Conservation (phyloP, 768 basidiomycete species). For the Naganishia vishniacii region DNA sequence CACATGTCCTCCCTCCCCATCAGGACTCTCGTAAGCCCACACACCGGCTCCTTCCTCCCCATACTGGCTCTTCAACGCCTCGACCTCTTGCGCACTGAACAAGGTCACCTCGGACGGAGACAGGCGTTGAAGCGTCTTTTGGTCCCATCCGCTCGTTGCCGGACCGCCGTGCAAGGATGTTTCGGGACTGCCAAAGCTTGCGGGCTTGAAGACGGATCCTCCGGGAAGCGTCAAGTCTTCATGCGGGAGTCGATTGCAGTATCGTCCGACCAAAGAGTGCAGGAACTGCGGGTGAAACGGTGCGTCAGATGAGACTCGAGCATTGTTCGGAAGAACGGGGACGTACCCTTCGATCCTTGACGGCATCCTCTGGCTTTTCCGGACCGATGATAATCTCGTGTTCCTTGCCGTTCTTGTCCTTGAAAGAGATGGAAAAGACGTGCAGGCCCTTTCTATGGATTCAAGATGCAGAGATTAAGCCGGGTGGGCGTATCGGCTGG, state of each 20-base stretch:
- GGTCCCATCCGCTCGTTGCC: slow-evolving; percentile 23
- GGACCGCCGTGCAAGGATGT: slow-evolving; percentile 28
- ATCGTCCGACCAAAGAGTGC: slow-evolving; percentile 28
- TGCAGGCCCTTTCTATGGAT: slow-evolving; percentile 28
- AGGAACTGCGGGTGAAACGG: slow-evolving; percentile 20
- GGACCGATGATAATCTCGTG: slow-evolving; percentile 30
- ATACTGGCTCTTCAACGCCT: slow-evolving; percentile 8
- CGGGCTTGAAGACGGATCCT: slow-evolving; percentile 19
- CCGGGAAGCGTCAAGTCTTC: slow-evolving; percentile 3
- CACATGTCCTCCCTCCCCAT: slow-evolving; percentile 28
- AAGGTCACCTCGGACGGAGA: slow-evolving; percentile 1
- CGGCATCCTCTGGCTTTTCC: slow-evolving; percentile 23
- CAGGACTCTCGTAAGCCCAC: slow-evolving; percentile 22
- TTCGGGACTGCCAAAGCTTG: slow-evolving; percentile 6
- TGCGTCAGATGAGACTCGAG: not conserved
- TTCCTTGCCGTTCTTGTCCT: slow-evolving; percentile 27
- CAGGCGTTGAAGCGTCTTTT: slow-evolving; percentile 18
- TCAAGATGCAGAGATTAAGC: too few species aligned
- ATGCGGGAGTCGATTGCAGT: slow-evolving; percentile 29
- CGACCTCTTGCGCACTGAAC: slow-evolving; percentile 12
- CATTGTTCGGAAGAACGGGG: not conserved
- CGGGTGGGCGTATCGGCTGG: not conserved
- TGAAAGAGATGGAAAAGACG: slow-evolving; percentile 27
- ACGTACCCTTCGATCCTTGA: slow-evolving; percentile 27
- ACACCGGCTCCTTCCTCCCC: slow-evolving; percentile 24